These are phyloP conservation scores for Zygoascus bituminiphila DNA, from an alignment of 805 yeast genomes.

Conservation along the genomic window DNA sequence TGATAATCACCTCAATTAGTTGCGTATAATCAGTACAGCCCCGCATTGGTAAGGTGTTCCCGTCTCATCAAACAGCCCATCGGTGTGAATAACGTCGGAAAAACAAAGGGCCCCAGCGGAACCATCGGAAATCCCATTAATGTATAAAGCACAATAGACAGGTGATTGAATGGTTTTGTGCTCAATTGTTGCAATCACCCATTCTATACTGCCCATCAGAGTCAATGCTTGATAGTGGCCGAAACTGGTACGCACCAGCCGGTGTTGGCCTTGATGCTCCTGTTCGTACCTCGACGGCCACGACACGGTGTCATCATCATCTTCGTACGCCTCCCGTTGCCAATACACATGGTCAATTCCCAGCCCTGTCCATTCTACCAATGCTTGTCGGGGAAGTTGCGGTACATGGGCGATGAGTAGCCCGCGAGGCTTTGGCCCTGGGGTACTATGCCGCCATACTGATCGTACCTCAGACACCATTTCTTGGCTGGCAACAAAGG, in stretches of 20 bases:
- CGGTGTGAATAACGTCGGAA: background rate
- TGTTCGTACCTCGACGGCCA: background rate
- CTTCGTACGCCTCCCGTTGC: slow-evolving; percentile 3
- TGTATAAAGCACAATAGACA: background rate
- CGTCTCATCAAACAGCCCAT: background rate
- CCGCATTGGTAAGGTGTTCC: background rate
- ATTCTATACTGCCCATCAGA: background rate
- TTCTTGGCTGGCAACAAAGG: slow-evolving; percentile 41
- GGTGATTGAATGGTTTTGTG: too few relatives aligned
- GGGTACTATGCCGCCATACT: slow-evolving; percentile 34
- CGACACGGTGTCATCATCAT: slow-evolving; percentile 6
- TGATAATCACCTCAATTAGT: background rate
- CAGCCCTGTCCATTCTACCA: slow-evolving; percentile 24
- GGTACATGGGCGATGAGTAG: slow-evolving; percentile 19
- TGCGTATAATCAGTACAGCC: background rate
- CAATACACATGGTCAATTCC: slow-evolving; percentile 8
- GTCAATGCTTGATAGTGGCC: background rate
- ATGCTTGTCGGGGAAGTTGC: slow-evolving; percentile 24
- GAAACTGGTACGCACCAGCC: background rate
- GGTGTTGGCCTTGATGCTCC: background rate
- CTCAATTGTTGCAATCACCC: background rate
- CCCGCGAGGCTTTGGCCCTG: background rate
- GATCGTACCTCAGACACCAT: slow-evolving; percentile 28
- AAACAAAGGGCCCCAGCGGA: background rate
- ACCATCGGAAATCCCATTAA: background rate